Percentiles rank a stretch among this genome's conserved stretches.
Evolutionary conservation across 805 yeast genomes (phyloP).

Genomic region (Saturnispora sanitii): DNA sequence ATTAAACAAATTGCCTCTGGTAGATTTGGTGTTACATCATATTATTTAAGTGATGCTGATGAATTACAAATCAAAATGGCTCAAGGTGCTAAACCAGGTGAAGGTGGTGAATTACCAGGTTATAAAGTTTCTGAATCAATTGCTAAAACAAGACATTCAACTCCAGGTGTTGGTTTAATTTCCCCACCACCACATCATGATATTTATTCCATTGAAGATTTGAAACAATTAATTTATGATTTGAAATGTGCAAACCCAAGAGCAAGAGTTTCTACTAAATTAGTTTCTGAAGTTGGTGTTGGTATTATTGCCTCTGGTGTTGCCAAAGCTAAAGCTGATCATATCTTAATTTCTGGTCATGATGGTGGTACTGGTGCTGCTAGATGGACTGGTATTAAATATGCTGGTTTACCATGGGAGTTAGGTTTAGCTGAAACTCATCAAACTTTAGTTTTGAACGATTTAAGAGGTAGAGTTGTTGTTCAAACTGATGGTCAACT

Average conservation of each 20-base stretch:
- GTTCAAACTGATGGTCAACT: constrained; percentile 98
- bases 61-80: constrained; percentile 98
- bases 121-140: constrained; percentile 80
- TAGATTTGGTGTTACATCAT: constrained; percentile 94
- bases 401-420: constrained; percentile 99
- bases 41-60: constrained; percentile 90
- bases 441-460: constrained; percentile 92
- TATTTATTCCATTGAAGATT: constrained; percentile 94
- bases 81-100: constrained; percentile 99
- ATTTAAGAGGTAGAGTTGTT: constrained; percentile 87
- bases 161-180: constrained; percentile 92
- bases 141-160: constrained; percentile 93
- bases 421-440: constrained; percentile 96
- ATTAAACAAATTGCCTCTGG: constrained; percentile 98
- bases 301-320: constrained; percentile 99
- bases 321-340: constrained; percentile 97
- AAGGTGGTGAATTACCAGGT: constrained; percentile 98
- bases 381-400: constrained; percentile 91
- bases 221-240: constrained; percentile 93
- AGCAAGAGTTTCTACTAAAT: constrained; percentile 91
- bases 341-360: constrained; percentile 90
- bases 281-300: constrained; percentile 97
- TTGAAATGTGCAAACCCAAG: constrained; percentile 95
- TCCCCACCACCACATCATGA: constrained; percentile 99
- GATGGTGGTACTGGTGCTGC: constrained; percentile 99